phyloP scores from a whole-genome alignment of 306 rosid species.

The Sicyos baderoa region DNA sequence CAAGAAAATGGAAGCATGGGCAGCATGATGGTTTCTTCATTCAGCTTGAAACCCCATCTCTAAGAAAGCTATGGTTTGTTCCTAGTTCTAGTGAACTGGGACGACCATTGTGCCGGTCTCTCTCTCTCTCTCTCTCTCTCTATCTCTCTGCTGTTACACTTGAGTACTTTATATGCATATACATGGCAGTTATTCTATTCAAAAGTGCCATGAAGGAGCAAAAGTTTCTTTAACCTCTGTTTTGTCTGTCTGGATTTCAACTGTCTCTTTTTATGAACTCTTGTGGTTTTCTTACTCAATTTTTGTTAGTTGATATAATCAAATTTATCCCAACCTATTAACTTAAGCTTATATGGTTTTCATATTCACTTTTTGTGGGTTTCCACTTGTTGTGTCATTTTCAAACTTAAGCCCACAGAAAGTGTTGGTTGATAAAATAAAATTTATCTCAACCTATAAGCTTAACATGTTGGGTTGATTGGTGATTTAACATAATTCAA shows the following conservation, averaged over 20 bases:
- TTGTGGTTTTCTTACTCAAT: not conserved
- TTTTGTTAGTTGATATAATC: not conserved
- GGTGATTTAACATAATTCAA: too few species aligned
- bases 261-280: not conserved
- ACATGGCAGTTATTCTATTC: not conserved
- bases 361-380: too few species aligned
- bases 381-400: too few species aligned
- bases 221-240: not conserved
- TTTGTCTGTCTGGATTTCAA: not conserved
- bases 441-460: too few species aligned
- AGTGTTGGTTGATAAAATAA: too few species aligned
- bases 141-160: not conserved
- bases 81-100: conserved; percentile 79
- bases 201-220: conserved; percentile 3
- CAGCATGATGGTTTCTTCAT: conserved; percentile 84
- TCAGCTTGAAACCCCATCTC: conserved; percentile 72
- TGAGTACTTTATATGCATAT: not conserved
- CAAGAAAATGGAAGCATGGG: conserved; percentile 90
- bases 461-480: too few species aligned
- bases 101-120: conserved; percentile 80
- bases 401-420: too few species aligned
- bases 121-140: conserved; percentile 22
- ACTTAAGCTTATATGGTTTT: too few species aligned
- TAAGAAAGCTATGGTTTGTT: conserved; percentile 81
- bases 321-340: too few species aligned